Base-by-base conservation (phyloP, 768 basidiomycete genomes). In the Lentinula sp. region DNA sequence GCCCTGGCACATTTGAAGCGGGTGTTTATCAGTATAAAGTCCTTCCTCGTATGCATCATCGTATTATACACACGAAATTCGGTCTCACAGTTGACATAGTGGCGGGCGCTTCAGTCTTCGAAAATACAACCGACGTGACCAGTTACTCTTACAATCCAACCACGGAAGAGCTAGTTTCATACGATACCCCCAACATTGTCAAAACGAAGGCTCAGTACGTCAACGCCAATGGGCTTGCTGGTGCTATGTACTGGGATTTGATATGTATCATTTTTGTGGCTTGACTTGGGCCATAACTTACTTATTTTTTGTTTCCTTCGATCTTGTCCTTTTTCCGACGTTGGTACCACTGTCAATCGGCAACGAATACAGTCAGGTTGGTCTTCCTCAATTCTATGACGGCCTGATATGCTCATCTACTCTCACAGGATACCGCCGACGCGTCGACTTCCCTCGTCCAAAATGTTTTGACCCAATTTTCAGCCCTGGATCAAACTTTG, bases 21-120 rank as follows among this genome's bases (percentile, higher is more conserved):
- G 87, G 87, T 48, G 78, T 89, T 62, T 93, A 90, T 71, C 84
- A 88, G n/a, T 91, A 93, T 77, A 85, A 84, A 37, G 77, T 68
- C 32, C 82, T 94, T 23, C 91, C 91, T 21, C 67, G 84, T 70
- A 67, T 73, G 61, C 76, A 75, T 18, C 65, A 11, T 40, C 23
- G 13, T 4, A 16, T 42, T 15, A 18, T 55, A 23, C 31, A 39
- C 37, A 39, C 16, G 1, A 35, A 10, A 3, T 53, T 42, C 48
- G 32, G 21, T n/a, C 54, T n/a, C 40, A 62, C 23, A 32, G 53
- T 31, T 3, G 18, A 13, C 7, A 9, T 37, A 75, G 76, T 84
- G 28, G 75, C 81, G 18, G 83, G 82, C 15, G 81, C 86, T 5
- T 70, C 79, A 57, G 82, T 91, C 45, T 80, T 77, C 67, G 84